Evolutionary conservation across 768 basidiomycete species (phyloP), one percentile per base, ranked within the genome.

Genomic region (Hemileccinum rubropunctum): DNA sequence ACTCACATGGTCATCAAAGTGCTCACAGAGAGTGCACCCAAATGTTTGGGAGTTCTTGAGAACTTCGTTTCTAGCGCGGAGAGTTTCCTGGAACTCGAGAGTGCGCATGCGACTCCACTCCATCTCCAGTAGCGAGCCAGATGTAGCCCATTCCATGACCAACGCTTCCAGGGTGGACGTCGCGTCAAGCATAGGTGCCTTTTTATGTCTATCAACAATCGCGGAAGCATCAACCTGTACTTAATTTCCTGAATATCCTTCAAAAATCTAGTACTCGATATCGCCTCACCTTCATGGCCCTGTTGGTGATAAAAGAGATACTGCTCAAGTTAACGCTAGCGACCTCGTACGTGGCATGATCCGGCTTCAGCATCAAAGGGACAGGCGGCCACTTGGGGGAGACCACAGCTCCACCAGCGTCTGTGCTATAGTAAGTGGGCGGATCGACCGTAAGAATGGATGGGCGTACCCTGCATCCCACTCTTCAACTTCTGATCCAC

Each of bases 41-140:
- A 70, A 72, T 5, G 48, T 71, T 13, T 67, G 56, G 27, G 88
- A 61, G 23, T 70, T 70, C 51, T 75, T 65, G 2, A 71, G 63
- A 6, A 86, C 63, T 11, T 68, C 69, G 44, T 84, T 73, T 50
- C 94, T 75, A 35, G 74, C 61, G 50, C 80, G 79, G 45, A 98
- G 63, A 18, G 76, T 71, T 55, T 98, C 95, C 66, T 98, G 92
- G 65, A 98, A 97, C 47, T 98, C 94, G 8, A 99, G 69, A n/a
- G 82, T 76, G 39, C 88, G 81, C 65, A 93, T 79, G 45, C 86
- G 80, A 48, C 73, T 74, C 95, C 94, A 98, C 47, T 91, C 91
- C 4, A 85, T 80, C 65, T 99, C 97, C 2, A 81, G 78, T 13
- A 93, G 69, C 3, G 57, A 58, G 8, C 69, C 64, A 4, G 58